Evolutionary conservation across 164 flowering plant genomes (phyloP).

Genomic region (Magnolia kwangsiensis): DNA sequence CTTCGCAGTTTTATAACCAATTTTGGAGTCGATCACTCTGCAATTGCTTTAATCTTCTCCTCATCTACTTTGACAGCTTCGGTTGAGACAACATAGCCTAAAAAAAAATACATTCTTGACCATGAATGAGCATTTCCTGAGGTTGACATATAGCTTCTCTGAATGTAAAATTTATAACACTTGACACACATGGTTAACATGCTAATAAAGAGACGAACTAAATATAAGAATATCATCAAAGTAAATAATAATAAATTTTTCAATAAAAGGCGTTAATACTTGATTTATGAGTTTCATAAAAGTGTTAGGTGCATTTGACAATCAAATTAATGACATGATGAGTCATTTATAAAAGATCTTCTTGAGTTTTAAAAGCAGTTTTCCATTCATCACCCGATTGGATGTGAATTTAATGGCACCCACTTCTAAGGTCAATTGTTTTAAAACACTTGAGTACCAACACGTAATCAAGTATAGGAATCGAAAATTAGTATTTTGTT

Average conservation of each 20-base stretch:
- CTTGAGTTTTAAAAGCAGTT: not conserved
- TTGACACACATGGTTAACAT: not conserved
- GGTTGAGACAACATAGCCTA: not conserved
- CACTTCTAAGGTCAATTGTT: not conserved
- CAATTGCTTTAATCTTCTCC: not conserved
- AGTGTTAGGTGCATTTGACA: not conserved
- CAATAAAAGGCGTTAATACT: no score
- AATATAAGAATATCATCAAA: not conserved
- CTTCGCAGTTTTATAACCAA: not conserved
- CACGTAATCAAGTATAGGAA: not conserved
- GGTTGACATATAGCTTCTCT: slow-evolving; percentile 1
- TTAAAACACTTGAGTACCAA: not conserved
- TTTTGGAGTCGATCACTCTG: not conserved
- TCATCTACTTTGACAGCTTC: not conserved
- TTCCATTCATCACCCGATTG: not conserved
- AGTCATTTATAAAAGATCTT: not conserved
- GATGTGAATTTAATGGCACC: not conserved
- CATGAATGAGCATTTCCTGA: slow-evolving; percentile 6
- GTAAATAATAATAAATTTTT: not conserved
- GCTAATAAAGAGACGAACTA: not conserved
- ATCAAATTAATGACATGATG: not conserved
- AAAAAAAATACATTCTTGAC: not conserved
- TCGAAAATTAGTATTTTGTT: no score
- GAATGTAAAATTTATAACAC: not conserved
- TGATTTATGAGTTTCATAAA: not conserved